These are phyloP conservation scores for Cronartium quercuum DNA, from an alignment of 1,284 basidiomycete genomes.

Conservation along the genomic window DNA sequence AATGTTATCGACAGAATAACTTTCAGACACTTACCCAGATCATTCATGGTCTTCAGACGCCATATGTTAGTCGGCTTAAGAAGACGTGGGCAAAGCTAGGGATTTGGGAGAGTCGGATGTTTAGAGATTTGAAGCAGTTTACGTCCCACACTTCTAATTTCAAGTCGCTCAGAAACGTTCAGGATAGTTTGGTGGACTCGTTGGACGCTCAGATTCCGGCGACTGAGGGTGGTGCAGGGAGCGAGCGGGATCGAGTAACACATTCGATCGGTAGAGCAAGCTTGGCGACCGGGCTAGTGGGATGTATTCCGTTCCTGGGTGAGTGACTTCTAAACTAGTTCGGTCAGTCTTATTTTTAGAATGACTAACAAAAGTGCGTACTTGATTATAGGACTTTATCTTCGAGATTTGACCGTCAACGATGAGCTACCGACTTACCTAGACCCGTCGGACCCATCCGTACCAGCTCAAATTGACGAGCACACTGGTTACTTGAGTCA, in stretches of 20 bases:
- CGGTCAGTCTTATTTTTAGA: background rate
- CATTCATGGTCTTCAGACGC: slow-evolving; percentile 67
- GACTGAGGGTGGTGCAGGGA: background rate
- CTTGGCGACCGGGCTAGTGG: background rate
- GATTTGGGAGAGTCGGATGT: slow-evolving; percentile 67
- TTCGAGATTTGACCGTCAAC: slow-evolving; percentile 64
- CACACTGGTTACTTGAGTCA: slow-evolving; percentile 60
- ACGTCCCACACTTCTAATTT: slow-evolving; percentile 66
- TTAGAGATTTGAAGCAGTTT: slow-evolving; percentile 67
- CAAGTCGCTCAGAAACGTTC: slow-evolving; percentile 61
- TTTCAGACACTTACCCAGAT: slow-evolving; percentile 75
- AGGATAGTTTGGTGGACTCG: slow-evolving; percentile 60
- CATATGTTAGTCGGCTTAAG: slow-evolving; percentile 66
- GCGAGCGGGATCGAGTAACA: too few species aligned
- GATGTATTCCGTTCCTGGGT: slow-evolving; percentile 38
- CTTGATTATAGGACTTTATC: slow-evolving; percentile 60
- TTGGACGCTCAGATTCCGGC: slow-evolving; percentile 51
- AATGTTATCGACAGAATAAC: slow-evolving; percentile 72
- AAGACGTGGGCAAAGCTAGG: slow-evolving; percentile 64
- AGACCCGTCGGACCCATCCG: slow-evolving; percentile 68
- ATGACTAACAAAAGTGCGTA: background rate
- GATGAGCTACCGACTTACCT: slow-evolving; percentile 69
- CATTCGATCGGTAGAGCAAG: background rate
- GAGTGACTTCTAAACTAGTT: background rate
- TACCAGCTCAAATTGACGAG: slow-evolving; percentile 60